Percentiles rank a stretch among this genome's conserved stretches.
phyloP scores from a whole-genome alignment of 331 rosid species.

The Acacia concinna region DNA sequence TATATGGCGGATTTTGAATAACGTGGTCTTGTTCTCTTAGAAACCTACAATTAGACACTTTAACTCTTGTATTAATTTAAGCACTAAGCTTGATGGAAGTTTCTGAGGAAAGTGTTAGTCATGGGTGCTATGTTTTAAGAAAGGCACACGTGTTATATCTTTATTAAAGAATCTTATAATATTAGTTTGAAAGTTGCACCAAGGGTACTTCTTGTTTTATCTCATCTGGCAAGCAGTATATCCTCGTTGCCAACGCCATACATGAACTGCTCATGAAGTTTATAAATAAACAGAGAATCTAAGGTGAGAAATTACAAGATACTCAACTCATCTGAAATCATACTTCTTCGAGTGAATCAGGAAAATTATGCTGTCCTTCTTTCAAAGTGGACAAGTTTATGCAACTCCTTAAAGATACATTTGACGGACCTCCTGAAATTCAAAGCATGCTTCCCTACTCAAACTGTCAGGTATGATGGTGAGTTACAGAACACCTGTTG shows the following conservation, averaged over 20 bases:
- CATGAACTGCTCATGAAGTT: background rate
- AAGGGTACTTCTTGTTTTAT: background rate
- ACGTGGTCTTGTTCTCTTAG: background rate
- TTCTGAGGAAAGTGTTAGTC: background rate
- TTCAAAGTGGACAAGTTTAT: slow-evolving; percentile 42
- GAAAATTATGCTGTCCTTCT: slow-evolving; percentile 49
- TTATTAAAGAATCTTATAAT: too few relatives aligned
- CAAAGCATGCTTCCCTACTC: slow-evolving; percentile 35
- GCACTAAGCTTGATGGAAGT: background rate
- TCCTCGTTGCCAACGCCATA: background rate
- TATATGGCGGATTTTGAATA: background rate
- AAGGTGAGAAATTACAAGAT: background rate
- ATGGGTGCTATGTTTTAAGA: background rate
- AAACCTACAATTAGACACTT: background rate
- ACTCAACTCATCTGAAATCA: slow-evolving; percentile 25
- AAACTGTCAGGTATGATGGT: slow-evolving; percentile 92
- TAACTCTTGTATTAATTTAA: background rate
- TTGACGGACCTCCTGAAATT: slow-evolving; percentile 30
- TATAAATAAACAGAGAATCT: background rate
- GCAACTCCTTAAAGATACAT: slow-evolving; percentile 30
- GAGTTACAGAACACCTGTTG: slow-evolving; percentile 52
- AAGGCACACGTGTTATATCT: background rate
- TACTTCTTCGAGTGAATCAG: slow-evolving; percentile 34
- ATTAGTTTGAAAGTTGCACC: background rate
- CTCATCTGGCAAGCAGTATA: background rate